Base-by-base conservation (phyloP, 2,329 filamentous ascomycete genomes). In the Exophiala lecanii-corni region DNA sequence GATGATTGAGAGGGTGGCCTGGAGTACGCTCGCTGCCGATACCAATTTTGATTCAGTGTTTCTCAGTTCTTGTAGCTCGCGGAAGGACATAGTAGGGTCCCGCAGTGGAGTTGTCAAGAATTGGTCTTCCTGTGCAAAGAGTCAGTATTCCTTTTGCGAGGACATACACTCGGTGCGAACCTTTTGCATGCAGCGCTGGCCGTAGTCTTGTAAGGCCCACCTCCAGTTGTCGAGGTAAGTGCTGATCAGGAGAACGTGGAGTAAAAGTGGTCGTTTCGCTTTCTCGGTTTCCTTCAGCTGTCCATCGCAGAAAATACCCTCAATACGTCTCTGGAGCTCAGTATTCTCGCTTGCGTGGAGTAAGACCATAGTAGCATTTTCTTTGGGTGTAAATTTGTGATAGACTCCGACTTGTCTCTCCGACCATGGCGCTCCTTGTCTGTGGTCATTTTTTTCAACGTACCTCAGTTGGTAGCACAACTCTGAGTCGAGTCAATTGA, bases 181-280 rank as follows among this genome's bases (percentile, higher is more conserved):
- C n/a, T n/a, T n/a, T n/a, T n/a, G n/a, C n/a, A n/a, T n/a, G n/a
- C n/a, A n/a, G n/a, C n/a, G n/a, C n/a, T n/a, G n/a, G n/a, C n/a
- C n/a, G n/a, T n/a, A n/a, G n/a, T n/a, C n/a, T n/a, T 36, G 13
- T n/a, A 43, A 18, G 40, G 20, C 39, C 40, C 40, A 43, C 13
- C 40, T 6, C 40, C 40, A 43, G 13, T 43, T 39, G 23, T 43
- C 40, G 15, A 43, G 34, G 19, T 40, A 43, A 18, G 40, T 39
- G 15, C n/a, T 21, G n/a, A 43, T n/a, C 6, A 43, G 19, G 7
- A 43, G 19, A n/a, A 43, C 13, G 25, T 43, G 40, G 13, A 43
- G 9, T 37, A n/a, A 25, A 9, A 23, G 19, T 20, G 35, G 35
- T 25, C 35, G 6, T 6, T 12, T 23, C 10, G 10, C 35, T 9